These are phyloP conservation scores for Chenopodium quinoa DNA, from an alignment of 148 eudicot species.

Conservation along the genomic window DNA sequence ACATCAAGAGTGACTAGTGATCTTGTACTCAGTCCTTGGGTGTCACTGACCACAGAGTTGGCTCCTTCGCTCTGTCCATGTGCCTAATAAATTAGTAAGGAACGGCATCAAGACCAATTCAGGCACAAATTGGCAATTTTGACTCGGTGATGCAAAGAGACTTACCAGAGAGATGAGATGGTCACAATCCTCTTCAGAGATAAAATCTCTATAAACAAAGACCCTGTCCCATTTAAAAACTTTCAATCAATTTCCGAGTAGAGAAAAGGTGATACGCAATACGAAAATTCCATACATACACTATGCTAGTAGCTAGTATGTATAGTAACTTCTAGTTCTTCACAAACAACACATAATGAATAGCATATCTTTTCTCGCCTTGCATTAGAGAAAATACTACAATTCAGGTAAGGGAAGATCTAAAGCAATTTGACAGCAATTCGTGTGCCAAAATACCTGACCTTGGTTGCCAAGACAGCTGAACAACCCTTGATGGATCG, in stretches of 20 bases:
- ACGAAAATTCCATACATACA: background rate
- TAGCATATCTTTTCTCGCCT: background rate
- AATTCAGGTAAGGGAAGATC: background rate
- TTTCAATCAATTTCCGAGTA: background rate
- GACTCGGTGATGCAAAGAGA: constrained; percentile 4
- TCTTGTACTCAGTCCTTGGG: constrained; percentile 26
- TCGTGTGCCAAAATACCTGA: constrained; percentile 55
- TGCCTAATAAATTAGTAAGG: constrained; percentile 30
- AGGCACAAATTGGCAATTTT: background rate
- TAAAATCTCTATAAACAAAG: constrained; percentile 65
- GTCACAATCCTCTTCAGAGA: constrained; percentile 77
- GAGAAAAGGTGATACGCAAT: background rate
- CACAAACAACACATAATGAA: background rate
- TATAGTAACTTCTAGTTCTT: background rate
- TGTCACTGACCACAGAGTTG: constrained; percentile 15
- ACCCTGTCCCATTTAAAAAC: constrained; percentile 50
- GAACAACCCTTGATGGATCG: constrained; percentile 67
- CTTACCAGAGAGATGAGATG: constrained; percentile 69
- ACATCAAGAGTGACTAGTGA: constrained; percentile 27
- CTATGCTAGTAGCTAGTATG: background rate
- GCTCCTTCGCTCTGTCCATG: constrained; percentile 28
- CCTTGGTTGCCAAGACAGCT: constrained; percentile 94
- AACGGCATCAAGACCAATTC: constrained; percentile 6
- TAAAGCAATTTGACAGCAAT: background rate
- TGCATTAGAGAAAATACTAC: background rate